Conservation (phyloP, 805 yeast species). For the Kuraishia molischiana region DNA sequence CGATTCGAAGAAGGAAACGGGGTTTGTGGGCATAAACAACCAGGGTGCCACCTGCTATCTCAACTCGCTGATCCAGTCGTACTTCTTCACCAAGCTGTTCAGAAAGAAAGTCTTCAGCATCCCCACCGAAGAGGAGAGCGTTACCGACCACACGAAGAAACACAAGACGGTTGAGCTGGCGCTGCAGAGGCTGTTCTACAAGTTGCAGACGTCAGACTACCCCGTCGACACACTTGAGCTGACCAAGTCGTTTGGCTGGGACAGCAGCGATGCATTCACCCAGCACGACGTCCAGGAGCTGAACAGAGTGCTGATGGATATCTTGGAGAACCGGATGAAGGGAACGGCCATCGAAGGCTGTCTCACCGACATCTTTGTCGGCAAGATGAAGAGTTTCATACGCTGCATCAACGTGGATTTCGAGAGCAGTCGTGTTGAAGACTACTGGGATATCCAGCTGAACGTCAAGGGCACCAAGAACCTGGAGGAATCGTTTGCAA, state of each 20-base stretch:
- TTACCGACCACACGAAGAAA: slow-evolving; percentile 25
- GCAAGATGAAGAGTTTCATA: slow-evolving; percentile 91
- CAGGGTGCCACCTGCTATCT: slow-evolving; percentile 99
- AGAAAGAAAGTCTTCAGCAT: slow-evolving; percentile 82
- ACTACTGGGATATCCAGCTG: slow-evolving; percentile 96
- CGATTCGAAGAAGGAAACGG: slow-evolving; percentile 81
- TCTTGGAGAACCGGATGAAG: slow-evolving; percentile 83
- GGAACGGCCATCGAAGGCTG: slow-evolving; percentile 72
- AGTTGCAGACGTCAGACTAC: slow-evolving; percentile 58
- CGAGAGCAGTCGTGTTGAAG: slow-evolving; percentile 86
- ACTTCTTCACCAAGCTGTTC: slow-evolving; percentile 75
- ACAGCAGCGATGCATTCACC: slow-evolving; percentile 85
- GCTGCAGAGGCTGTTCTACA: slow-evolving; percentile 79
- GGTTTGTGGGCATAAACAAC: slow-evolving; percentile 85
- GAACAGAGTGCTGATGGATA: slow-evolving; percentile 92
- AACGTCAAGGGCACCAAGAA: slow-evolving; percentile 79
- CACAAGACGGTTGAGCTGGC: slow-evolving; percentile 64
- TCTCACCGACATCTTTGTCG: slow-evolving; percentile 80
- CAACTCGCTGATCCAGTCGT: slow-evolving; percentile 85
- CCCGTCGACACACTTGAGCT: slow-evolving; percentile 82
- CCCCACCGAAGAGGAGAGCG: slow-evolving; percentile 57
- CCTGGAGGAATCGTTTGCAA: slow-evolving; percentile 67
- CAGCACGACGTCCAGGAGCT: slow-evolving; percentile 98
- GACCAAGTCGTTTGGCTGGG: slow-evolving; percentile 96
- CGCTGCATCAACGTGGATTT: slow-evolving; percentile 89